phyloP scores from a whole-genome alignment of 257 asterid genomes.

The Verbena officinalis region DNA sequence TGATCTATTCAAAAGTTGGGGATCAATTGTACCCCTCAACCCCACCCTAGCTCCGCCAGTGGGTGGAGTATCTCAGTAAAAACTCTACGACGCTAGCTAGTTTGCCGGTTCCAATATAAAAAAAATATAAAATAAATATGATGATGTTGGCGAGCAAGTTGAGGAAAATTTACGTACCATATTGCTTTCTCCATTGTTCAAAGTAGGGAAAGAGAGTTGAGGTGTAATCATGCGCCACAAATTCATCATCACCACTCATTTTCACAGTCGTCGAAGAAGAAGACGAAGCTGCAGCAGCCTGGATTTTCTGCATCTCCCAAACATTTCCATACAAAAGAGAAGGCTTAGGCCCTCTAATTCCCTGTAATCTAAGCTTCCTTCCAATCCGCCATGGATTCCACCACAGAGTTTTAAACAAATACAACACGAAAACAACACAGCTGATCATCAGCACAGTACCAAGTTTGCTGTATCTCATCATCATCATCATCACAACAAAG shows the following conservation, averaged over 20 bases:
- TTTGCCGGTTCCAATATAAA: too few relatives aligned
- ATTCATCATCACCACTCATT: constrained; percentile 34
- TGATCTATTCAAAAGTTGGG: too few relatives aligned
- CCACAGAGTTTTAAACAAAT: constrained; percentile 40
- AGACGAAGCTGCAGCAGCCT: too few relatives aligned
- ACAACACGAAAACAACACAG: constrained; percentile 19
- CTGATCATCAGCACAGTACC: not conserved
- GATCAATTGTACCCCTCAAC: too few relatives aligned
- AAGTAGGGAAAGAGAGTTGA: constrained; percentile 84
- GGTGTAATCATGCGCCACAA: constrained; percentile 85
- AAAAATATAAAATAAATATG: not conserved
- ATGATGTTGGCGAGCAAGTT: not conserved
- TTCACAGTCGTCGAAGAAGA: constrained; percentile 6
- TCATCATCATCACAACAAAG: not conserved
- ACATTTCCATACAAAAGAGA: constrained; percentile 59
- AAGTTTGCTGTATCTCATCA: not conserved
- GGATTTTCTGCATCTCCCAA: constrained; percentile 74
- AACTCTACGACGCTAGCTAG: too few relatives aligned
- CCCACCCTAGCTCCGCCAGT: too few relatives aligned
- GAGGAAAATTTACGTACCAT: constrained; percentile 40
- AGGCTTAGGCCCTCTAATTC: constrained; percentile 77
- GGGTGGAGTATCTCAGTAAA: too few relatives aligned
- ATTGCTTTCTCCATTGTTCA: constrained; percentile 80
- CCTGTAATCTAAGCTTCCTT: constrained; percentile 66
- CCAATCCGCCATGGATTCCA: constrained; percentile 41